Percentiles rank a stretch among this genome's conserved stretches.
These are phyloP conservation scores for Yamadazyma diddensiae DNA, from an alignment of 1,139 yeast genomes.

Conservation along the genomic window DNA sequence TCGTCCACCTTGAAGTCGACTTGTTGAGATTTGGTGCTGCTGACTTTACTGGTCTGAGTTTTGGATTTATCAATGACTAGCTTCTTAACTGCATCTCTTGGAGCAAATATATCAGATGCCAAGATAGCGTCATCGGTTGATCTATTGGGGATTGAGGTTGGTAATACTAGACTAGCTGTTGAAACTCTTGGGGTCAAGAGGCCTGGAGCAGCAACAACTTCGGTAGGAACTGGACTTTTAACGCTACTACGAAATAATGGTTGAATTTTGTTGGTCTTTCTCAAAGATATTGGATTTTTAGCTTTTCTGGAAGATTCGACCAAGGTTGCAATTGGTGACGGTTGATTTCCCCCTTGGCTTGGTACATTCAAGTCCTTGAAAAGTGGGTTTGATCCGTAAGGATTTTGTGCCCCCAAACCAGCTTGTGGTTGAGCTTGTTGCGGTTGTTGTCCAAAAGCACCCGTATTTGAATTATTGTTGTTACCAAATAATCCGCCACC, in stretches of 20 bases:
- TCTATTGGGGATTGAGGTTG: constrained; percentile 1
- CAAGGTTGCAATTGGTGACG: constrained; percentile 52
- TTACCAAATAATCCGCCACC: constrained; percentile 38
- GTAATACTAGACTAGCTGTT: not conserved
- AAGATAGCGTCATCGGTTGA: constrained; percentile 53
- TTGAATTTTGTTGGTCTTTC: constrained; percentile 61
- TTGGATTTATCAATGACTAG: constrained; percentile 52
- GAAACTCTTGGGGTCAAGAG: constrained; percentile 2
- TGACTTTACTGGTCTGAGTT: constrained; percentile 6
- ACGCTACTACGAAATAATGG: constrained; percentile 36
- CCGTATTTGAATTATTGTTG: constrained; percentile 19
- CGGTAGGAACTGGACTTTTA: not conserved
- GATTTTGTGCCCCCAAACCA: constrained; percentile 58
- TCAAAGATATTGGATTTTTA: constrained; percentile 55
- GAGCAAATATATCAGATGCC: constrained; percentile 70
- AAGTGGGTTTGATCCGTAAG: constrained; percentile 70
- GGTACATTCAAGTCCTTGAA: constrained; percentile 43
- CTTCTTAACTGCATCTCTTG: constrained; percentile 55
- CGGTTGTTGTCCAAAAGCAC: constrained; percentile 34
- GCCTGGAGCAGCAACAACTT: too few species aligned
- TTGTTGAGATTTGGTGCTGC: constrained; percentile 20
- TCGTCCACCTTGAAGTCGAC: constrained; percentile 31
- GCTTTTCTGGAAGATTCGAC: constrained; percentile 36
- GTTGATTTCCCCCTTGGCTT: constrained; percentile 18
- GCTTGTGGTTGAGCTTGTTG: constrained; percentile 20